phyloP scores from a whole-genome alignment of 176 grass and related monocot species.

The Aegilops longissima region DNA sequence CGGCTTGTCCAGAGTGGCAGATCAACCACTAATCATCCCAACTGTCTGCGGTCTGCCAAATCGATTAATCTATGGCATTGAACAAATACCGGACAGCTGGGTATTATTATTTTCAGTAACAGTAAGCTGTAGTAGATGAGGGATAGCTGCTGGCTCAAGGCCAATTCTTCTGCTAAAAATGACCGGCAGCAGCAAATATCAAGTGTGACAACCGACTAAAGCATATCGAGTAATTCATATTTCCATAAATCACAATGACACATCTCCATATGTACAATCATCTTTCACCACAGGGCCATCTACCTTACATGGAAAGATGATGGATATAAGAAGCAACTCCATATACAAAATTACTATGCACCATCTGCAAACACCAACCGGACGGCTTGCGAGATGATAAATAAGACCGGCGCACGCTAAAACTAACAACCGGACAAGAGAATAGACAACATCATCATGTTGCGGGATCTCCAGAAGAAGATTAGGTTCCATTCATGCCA shows the following conservation, averaged over 20 bases:
- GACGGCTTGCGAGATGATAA: constrained; percentile 37
- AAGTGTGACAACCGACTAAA: background rate
- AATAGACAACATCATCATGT: constrained; percentile 9
- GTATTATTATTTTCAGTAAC: background rate
- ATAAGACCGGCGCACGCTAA: constrained; percentile 22
- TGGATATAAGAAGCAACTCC: constrained; percentile 34
- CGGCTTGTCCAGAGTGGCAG: no score
- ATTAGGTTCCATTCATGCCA: constrained; percentile 20
- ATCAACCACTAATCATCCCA: no score
- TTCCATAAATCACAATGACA: constrained; percentile 31
- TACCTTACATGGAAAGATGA: constrained; percentile 39
- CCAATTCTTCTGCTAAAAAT: background rate
- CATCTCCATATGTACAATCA: constrained; percentile 50
- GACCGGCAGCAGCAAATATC: background rate
- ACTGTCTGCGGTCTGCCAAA: no score
- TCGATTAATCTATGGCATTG: no score
- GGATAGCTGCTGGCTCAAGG: background rate
- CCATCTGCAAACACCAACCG: constrained; percentile 58
- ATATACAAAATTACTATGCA: constrained; percentile 77
- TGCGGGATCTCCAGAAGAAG: constrained; percentile 23
- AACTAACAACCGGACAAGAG: background rate
- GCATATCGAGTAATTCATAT: background rate
- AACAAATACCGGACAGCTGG: no score
- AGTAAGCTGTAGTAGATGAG: background rate
- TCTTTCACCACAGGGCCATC: constrained; percentile 31